phyloP scores from a whole-genome alignment of 1,139 yeast genomes.

The Hanseniaspora uvarum region DNA sequence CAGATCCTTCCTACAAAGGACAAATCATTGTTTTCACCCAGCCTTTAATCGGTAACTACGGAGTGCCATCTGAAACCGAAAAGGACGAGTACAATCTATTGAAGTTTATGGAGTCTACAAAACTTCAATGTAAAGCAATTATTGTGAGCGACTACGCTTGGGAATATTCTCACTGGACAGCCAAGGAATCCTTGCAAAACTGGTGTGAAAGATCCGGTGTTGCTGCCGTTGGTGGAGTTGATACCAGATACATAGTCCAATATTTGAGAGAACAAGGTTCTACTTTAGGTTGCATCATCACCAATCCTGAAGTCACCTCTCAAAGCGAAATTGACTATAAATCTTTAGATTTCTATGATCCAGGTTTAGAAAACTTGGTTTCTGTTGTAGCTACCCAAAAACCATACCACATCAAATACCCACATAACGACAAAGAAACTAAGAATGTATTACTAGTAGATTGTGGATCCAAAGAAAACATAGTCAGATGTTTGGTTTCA shows the following conservation, averaged over 20 bases:
- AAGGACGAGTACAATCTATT: constrained; percentile 76
- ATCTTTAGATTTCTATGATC: constrained; percentile 63
- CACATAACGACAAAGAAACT: constrained; percentile 25
- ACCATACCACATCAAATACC: constrained; percentile 74
- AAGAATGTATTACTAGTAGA: constrained; percentile 86
- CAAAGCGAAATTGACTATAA: constrained; percentile 60
- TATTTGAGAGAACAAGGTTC: constrained; percentile 93
- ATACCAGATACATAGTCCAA: constrained; percentile 86
- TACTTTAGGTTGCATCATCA: constrained; percentile 75
- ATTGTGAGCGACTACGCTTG: constrained; percentile 94
- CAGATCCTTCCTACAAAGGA: constrained; percentile 94
- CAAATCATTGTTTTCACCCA: constrained; percentile 94
- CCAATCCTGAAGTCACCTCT: constrained; percentile 37
- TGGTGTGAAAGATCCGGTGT: constrained; percentile 97
- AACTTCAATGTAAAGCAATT: constrained; percentile 86
- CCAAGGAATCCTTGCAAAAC: constrained; percentile 84
- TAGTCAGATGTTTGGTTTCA: constrained; percentile 79
- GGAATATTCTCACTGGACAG: constrained; percentile 97
- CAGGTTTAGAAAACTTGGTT: constrained; percentile 83
- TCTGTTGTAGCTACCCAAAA: constrained; percentile 90
- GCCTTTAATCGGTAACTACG: constrained; percentile 94
- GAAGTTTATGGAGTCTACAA: constrained; percentile 84
- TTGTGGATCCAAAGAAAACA: constrained; percentile 97
- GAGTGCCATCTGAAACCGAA: constrained; percentile 77
- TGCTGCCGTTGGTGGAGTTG: constrained; percentile 94